Base-by-base conservation (phyloP, 441 rosid species). In the Codiaeum variegatum region DNA sequence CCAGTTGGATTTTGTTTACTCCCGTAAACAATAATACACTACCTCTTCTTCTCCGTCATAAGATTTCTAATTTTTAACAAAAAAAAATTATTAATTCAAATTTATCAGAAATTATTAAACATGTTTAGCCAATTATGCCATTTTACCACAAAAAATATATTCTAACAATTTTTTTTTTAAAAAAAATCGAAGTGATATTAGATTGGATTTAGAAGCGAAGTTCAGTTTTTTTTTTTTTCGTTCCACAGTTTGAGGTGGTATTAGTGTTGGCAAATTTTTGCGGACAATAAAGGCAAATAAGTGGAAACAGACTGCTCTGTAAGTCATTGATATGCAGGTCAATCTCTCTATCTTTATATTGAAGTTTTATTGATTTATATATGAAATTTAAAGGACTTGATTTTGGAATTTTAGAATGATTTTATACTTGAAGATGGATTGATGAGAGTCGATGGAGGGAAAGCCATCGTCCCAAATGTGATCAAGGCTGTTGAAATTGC, bases 241-340 rank as follows among this genome's bases (percentile, higher is more conserved):
- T 63, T 38, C 23, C 51, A 19, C 28, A 38, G 13, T 40, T 24
- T n/a, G 29, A 23, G 51, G 16, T 32, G 42, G 66, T 34, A 15
- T 36, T 31, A 23, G 46, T 34, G 32, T 55, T 24, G n/a, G 49
- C 31, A 9, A 26, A 34, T 54, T 24, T 56, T 31, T 9, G 15
- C 21, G 58, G 13, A 55, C 6, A 6, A 26, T 15, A 29, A 73
- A 65, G 89, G 85, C 79, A 0, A 83, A 82, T 60, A 81, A 88
- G 64, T 68, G 90, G 91, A 88, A 61, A 80, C 80, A 81, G 66
- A 87, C 91, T 49, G 97, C 91, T 81, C 94, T 93, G 6, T 85
- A 88, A 9, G 96, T 93, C 26, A 91, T 90, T 74, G 98, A 90
- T 84, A 91, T 91, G 98, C 98, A 91, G 87, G 72, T 74, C 32